Percentiles rank a stretch among this genome's conserved stretches.
Evolutionary conservation across 1,284 basidiomycete genomes (phyloP).

Genomic region (Mycena citricolor): DNA sequence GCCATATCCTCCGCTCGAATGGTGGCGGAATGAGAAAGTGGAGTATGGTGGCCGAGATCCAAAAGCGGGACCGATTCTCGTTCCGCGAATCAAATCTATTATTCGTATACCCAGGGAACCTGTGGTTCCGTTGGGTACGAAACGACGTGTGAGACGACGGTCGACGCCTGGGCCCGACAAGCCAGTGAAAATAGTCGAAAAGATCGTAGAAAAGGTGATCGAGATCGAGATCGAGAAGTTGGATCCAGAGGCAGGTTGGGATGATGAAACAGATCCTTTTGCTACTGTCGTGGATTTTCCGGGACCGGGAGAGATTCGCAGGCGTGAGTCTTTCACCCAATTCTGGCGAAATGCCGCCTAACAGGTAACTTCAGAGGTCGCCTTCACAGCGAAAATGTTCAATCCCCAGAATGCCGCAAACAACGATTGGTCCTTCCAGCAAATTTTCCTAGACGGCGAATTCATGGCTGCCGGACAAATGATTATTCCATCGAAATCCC

Average conservation of each 20-base stretch:
- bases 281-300: conserved; percentile 74
- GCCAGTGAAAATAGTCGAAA: conserved; percentile 39
- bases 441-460: conserved; percentile 91
- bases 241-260: conserved; percentile 85
- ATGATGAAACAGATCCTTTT: conserved; percentile 70
- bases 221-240: conserved; percentile 29
- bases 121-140: conserved; percentile 35
- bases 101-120: conserved; percentile 13
- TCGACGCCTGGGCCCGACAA: background rate
- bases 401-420: conserved; percentile 50
- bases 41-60: conserved; percentile 67
- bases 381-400: conserved; percentile 68
- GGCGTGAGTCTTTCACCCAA: too few species aligned
- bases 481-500: conserved; percentile 73
- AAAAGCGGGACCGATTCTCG: conserved; percentile 47
- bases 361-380: conserved; percentile 56
- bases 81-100: conserved; percentile 67
- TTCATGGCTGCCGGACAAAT: conserved; percentile 91
- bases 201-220: conserved; percentile 39
- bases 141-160: conserved; percentile 41
- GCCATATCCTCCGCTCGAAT: conserved; percentile 80
- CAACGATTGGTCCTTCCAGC: conserved; percentile 83
- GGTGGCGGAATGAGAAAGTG: conserved; percentile 89
- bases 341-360: too few species aligned
- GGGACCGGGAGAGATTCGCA: too few species aligned